Evolutionary conservation across 2,329 filamentous ascomycete species (phyloP).

Genomic region (Microsporum audouinii): DNA sequence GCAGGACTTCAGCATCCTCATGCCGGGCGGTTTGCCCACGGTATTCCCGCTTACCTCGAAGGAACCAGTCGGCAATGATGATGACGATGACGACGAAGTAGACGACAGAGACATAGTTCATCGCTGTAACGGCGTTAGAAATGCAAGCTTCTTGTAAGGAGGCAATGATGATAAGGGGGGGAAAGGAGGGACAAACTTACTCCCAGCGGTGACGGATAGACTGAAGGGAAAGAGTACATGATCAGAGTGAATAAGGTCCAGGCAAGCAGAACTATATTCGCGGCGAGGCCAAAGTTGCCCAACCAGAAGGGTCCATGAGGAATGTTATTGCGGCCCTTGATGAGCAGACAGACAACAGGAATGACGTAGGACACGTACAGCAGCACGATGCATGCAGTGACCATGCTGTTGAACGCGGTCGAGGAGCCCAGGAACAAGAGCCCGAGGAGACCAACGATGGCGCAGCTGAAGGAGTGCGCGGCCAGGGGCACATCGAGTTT

Average conservation of each 20-base stretch:
- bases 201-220: constrained; percentile 23
- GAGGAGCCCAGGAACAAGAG: constrained; percentile 37
- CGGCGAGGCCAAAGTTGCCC: constrained; percentile 32
- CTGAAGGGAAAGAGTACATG: constrained; percentile 36
- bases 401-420: constrained; percentile 34
- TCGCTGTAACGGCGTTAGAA: constrained; percentile 19
- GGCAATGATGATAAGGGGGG: neutral
- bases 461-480: constrained; percentile 34
- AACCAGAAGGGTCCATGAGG: constrained; percentile 40
- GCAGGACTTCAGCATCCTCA: constrained; percentile 14
- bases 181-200: constrained; percentile 20
- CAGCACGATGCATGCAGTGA: constrained; percentile 36
- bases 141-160: neutral
- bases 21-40: constrained; percentile 20
- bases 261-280: constrained; percentile 34
- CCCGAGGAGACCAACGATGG: constrained; percentile 37
- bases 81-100: constrained; percentile 27
- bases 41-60: constrained; percentile 23
- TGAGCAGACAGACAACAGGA: constrained; percentile 37
- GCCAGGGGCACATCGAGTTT: constrained; percentile 36
- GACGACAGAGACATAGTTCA: constrained; percentile 36
- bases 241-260: constrained; percentile 41
- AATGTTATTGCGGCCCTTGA: constrained; percentile 37
- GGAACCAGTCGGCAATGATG: constrained; percentile 28
- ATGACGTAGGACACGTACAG: constrained; percentile 40